phyloP scores from a whole-genome alignment of 2,329 filamentous ascomycete genomes.

The Alternaria infectoria region DNA sequence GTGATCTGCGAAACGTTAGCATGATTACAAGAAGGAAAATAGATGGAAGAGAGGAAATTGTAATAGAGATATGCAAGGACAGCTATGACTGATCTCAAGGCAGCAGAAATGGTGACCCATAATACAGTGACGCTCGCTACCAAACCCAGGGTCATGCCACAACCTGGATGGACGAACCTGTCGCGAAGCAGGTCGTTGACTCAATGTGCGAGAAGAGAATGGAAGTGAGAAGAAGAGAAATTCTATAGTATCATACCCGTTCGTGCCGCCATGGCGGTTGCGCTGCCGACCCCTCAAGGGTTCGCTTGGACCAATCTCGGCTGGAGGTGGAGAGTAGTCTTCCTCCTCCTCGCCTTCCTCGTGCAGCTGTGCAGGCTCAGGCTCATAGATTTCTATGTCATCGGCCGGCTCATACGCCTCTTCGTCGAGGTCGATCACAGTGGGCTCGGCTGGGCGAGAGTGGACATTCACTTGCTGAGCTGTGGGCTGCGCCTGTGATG shows the following conservation, averaged over 20 bases:
- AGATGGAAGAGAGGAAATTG: not conserved
- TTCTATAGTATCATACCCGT: constrained; percentile 37
- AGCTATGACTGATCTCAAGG: not conserved
- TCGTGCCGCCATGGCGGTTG: constrained; percentile 31
- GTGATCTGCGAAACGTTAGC: constrained; percentile 36
- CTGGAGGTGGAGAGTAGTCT: constrained; percentile 55
- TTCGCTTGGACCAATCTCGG: constrained; percentile 43
- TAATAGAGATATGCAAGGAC: not conserved
- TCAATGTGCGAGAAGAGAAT: constrained; percentile 16
- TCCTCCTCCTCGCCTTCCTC: constrained; percentile 48
- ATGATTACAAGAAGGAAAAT: not conserved
- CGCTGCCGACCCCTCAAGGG: constrained; percentile 34
- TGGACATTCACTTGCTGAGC: constrained; percentile 25
- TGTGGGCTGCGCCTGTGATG: constrained; percentile 33
- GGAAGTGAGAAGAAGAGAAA: constrained; percentile 23
- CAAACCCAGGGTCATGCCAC: not conserved
- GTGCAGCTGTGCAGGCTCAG: constrained; percentile 33
- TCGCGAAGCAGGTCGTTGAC: not conserved
- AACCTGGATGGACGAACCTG: not conserved
- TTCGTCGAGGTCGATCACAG: constrained; percentile 47
- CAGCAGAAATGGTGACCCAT: not conserved
- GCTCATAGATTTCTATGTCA: constrained; percentile 49
- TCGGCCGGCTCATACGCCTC: constrained; percentile 48
- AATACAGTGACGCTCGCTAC: not conserved
- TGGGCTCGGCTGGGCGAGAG: constrained; percentile 20